Evolutionary conservation across 805 yeast genomes (phyloP), one percentile per base, ranked within the genome.

Genomic region (Candida sanyiensis): DNA sequence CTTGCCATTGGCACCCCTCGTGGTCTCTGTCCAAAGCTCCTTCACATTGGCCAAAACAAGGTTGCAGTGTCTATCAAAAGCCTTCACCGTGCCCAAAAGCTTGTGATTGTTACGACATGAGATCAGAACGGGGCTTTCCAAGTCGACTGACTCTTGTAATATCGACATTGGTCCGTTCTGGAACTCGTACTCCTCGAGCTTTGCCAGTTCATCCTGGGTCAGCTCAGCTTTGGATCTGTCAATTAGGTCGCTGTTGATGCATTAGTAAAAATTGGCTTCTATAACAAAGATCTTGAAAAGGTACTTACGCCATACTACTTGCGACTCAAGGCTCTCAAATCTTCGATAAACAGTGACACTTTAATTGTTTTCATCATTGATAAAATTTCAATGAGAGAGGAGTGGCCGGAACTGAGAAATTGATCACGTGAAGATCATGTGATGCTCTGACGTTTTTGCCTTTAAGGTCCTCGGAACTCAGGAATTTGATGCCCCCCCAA

Each of bases 51-150:
- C 96, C 43, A 93, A 66, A 8, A 93, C 81, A 83, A 93, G 76
- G 61, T 93, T 93, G 46, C 96, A 83, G 62, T 93, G 99, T 56
- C 96, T 79, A 59, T 93, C 99, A 60, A 88, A 93, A 0, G 97
- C 97, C 55, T 84, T 84, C 36, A 93, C 93, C 48, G 85, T 77
- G 2, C 89, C 96, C 22, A 93, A 73, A 28, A 93, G 69, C 62
- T 93, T 93, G 57, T 89, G 96, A 60, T 90, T 89, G 59, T 93
- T 93, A 55, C 99, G 73, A 44, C 95, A 75, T 16, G 96, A 85
- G 44, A 93, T 83, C 42, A 93, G 74, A 5, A 93, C 86, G 19
- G 87, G 86, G 3, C 83, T 72, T 37, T 78, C 80, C 38, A 77
- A 72, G 44, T 78, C 72, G 28, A 87, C 82, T 0, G 97, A 88